phyloP scores from a whole-genome alignment of 768 basidiomycete species.

The Clitopilus passeckerianus region DNA sequence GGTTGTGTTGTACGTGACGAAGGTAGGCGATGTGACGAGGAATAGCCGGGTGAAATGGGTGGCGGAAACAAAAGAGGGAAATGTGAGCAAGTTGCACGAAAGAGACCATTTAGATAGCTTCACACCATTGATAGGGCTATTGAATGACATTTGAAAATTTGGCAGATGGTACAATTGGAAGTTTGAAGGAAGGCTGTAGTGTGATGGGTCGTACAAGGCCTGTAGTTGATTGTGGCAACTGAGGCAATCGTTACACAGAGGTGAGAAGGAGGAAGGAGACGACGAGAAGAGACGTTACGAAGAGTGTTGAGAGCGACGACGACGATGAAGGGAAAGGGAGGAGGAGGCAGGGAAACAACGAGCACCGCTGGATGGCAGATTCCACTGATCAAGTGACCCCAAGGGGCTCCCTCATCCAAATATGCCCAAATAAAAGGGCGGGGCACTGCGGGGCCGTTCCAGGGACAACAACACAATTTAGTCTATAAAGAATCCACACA shows the following conservation, averaged over 20 bases:
- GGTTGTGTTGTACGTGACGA: slow-evolving; percentile 5
- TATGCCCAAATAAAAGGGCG: slow-evolving; percentile 19
- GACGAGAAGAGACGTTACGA: slow-evolving; percentile 9
- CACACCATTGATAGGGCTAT: slow-evolving; percentile 84
- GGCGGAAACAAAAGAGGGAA: slow-evolving; percentile 18
- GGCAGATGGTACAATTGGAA: neutral
- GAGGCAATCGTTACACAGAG: slow-evolving; percentile 1
- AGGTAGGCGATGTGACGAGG: slow-evolving; percentile 15
- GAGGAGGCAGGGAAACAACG: slow-evolving; percentile 10
- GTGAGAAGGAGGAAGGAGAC: slow-evolving; percentile 2
- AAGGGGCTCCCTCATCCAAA: slow-evolving; percentile 16
- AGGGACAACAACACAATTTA: neutral
- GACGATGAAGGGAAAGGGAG: slow-evolving; percentile 10
- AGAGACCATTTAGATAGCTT: slow-evolving; percentile 74
- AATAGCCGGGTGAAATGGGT: slow-evolving; percentile 14
- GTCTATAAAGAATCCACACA: neutral
- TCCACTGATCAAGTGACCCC: slow-evolving; percentile 27
- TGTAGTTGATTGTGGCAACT: slow-evolving; percentile 3
- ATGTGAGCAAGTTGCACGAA: slow-evolving; percentile 2
- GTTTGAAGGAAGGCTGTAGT: slow-evolving; percentile 8
- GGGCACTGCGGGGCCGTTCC: neutral
- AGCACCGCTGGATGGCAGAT: slow-evolving; percentile 10
- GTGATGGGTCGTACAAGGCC: neutral
- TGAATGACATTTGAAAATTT: slow-evolving; percentile 50
- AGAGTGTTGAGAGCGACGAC: slow-evolving; percentile 13